A percentile compares a stretch with the other conserved stretches of the same genome.
phyloP scores from a whole-genome alignment of 1,284 basidiomycete species.

The Pseudozyma tsukubaensis region DNA sequence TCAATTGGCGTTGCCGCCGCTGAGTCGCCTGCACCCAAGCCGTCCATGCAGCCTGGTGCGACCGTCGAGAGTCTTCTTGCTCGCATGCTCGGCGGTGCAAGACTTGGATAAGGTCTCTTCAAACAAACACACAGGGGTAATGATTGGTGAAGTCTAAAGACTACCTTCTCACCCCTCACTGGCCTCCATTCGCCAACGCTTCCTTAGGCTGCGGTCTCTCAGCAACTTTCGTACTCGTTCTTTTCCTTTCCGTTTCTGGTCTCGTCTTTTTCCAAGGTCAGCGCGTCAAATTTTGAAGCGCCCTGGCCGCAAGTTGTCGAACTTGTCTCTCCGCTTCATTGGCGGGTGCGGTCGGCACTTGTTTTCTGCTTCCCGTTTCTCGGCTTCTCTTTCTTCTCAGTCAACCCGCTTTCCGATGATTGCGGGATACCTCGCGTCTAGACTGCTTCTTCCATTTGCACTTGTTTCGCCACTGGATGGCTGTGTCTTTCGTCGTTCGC shows the following conservation, averaged over 20 bases:
- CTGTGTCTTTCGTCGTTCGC: constrained; percentile 13
- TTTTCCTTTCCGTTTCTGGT: background rate
- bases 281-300: constrained; percentile 58
- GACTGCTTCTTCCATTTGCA: background rate
- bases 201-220: background rate
- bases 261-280: constrained; percentile 13
- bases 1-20: constrained; percentile 14
- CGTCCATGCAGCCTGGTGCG: constrained; percentile 41
- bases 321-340: background rate
- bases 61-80: constrained; percentile 56
- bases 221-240: too few relatives aligned
- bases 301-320: constrained; percentile 38
- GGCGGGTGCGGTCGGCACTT: constrained; percentile 10
- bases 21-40: constrained; percentile 32
- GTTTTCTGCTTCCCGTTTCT: constrained; percentile 7
- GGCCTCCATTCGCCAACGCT: background rate
- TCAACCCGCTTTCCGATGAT: background rate
- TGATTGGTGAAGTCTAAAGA: too few relatives aligned
- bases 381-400: background rate
- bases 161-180: background rate
- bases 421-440: background rate
- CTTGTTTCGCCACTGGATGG: constrained; percentile 21
- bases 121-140: too few relatives aligned
- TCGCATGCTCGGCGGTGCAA: constrained; percentile 53
- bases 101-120: constrained; percentile 12